Evolutionary conservation across 176 grass and related monocot genomes (phyloP).

Genomic region (Aegilops umbellulata): DNA sequence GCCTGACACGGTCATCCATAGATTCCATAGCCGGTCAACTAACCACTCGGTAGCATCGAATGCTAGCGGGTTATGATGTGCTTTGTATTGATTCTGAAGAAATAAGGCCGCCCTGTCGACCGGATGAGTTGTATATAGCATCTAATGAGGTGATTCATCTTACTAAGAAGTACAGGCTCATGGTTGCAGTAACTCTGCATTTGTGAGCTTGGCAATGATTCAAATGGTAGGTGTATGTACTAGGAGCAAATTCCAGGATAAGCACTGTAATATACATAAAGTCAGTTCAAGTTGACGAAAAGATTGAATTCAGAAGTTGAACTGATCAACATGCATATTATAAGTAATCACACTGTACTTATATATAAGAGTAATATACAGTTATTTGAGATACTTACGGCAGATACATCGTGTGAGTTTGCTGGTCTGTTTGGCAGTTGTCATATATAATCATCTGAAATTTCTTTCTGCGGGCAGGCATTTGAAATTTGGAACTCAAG

Average conservation of each 20-base stretch:
- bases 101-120: slow-evolving; percentile 1
- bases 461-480: no score
- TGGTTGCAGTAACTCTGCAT: background rate
- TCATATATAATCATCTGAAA: no score
- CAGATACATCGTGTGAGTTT: no score
- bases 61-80: slow-evolving; percentile 41
- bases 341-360: background rate
- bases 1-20: slow-evolving; percentile 51
- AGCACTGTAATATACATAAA: background rate
- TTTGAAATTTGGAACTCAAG: no score
- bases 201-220: slow-evolving; percentile 6
- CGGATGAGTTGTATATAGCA: slow-evolving; percentile 48
- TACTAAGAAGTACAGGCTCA: background rate
- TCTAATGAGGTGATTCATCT: slow-evolving; percentile 28
- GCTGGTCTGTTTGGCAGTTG: no score
- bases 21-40: slow-evolving; percentile 59
- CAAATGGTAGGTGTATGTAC: background rate
- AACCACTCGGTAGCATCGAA: slow-evolving; percentile 46
- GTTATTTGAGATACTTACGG: background rate
- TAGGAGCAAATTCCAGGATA: background rate
- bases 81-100: background rate
- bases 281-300: background rate
- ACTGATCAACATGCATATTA: background rate
- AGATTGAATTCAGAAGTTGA: background rate
- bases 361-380: background rate